These are phyloP conservation scores for Sicyos baderoa DNA, from an alignment of 306 rosid species.

Conservation along the genomic window DNA sequence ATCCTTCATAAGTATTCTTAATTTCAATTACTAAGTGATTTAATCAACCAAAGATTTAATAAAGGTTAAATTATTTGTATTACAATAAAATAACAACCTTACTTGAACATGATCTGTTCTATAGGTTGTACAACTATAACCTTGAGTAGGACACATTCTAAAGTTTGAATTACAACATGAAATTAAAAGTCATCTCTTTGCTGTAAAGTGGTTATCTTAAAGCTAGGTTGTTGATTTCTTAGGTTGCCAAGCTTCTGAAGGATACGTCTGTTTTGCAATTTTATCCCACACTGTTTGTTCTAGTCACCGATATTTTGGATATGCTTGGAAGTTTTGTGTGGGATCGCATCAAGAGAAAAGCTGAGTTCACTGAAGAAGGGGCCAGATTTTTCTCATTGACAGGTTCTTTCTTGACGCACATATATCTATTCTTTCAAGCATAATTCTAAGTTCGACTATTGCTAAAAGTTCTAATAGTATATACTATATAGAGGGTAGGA, in stretches of 20 bases:
- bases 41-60: no score
- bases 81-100: neutral
- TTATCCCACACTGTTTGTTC: constrained; percentile 88
- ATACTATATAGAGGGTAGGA: neutral
- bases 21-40: no score
- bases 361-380: constrained; percentile 80
- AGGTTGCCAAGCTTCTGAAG: constrained; percentile 90
- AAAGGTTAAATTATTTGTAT: no score
- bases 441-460: neutral
- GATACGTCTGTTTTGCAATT: constrained; percentile 76
- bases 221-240: constrained; percentile 33
- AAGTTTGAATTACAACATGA: constrained; percentile 6
- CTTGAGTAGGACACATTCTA: neutral
- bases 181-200: neutral
- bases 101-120: neutral
- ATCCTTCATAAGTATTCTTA: no score
- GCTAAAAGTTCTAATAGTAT: neutral
- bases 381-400: constrained; percentile 39
- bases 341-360: constrained; percentile 78
- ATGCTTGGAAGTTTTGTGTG: constrained; percentile 89
- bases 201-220: neutral
- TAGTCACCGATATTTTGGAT: constrained; percentile 78
- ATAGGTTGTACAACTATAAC: neutral
- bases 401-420: constrained; percentile 39
- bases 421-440: neutral